These are phyloP conservation scores for Fusarium denticulatum DNA, from an alignment of 2,329 filamentous ascomycete species.

Conservation along the genomic window DNA sequence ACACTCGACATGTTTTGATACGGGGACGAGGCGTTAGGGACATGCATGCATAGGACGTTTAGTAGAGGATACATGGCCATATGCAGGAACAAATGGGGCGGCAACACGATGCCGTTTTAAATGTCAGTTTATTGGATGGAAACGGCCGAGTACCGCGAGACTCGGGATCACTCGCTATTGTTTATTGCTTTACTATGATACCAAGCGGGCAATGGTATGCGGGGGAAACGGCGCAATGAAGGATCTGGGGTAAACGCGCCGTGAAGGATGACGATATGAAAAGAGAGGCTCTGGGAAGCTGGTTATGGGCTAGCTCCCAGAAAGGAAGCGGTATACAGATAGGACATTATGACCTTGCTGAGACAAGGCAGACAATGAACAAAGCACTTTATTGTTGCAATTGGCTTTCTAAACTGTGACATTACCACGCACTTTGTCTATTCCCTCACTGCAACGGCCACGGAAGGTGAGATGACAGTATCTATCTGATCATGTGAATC, in stretches of 20 bases:
- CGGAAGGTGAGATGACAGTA: not conserved
- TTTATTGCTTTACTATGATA: slow-evolving; percentile 37
- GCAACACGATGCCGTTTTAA: slow-evolving; percentile 22
- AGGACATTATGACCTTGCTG: slow-evolving; percentile 19
- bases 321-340: slow-evolving; percentile 18
- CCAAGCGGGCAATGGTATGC: slow-evolving; percentile 43
- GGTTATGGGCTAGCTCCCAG: slow-evolving; percentile 44
- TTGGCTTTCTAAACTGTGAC: not conserved
- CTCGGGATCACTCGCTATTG: slow-evolving; percentile 39
- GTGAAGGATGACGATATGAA: slow-evolving; percentile 28
- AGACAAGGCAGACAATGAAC: slow-evolving; percentile 12
- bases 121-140: slow-evolving; percentile 22
- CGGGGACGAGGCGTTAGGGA: slow-evolving; percentile 34
- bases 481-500: not conserved
- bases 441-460: not conserved
- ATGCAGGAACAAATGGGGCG: slow-evolving; percentile 43
- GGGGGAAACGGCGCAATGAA: slow-evolving; percentile 32
- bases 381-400: not conserved
- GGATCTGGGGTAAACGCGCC: slow-evolving; percentile 28
- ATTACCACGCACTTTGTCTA: not conserved
- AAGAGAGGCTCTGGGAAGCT: slow-evolving; percentile 44
- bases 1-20: slow-evolving; percentile 39
- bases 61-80: slow-evolving; percentile 25
- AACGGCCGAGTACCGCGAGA: slow-evolving; percentile 29
- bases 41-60: slow-evolving; percentile 37